Conservation (phyloP, 176 grass and related monocot species). For the Ampelocalamus luodianensis region DNA sequence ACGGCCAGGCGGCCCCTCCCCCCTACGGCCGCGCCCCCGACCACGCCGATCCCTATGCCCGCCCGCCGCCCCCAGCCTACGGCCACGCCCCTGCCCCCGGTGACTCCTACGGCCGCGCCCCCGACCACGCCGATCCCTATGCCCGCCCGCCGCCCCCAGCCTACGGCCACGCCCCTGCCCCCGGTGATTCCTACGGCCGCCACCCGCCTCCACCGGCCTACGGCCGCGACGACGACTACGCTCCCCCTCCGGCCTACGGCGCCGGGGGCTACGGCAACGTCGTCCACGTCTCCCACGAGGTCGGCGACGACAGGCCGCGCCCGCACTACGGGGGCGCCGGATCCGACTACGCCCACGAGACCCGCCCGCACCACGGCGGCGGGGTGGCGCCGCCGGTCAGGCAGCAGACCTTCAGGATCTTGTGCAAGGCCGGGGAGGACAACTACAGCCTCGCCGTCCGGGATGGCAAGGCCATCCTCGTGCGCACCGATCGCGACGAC, state of each 20-base stretch:
- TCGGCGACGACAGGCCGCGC: slow-evolving; percentile 14
- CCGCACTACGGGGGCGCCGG: slow-evolving; percentile 38
- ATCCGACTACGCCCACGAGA: slow-evolving; percentile 37
- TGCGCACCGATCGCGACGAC: slow-evolving; percentile 51
- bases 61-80: background rate
- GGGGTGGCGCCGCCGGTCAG: slow-evolving; percentile 30
- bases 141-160: background rate
- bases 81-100: background rate
- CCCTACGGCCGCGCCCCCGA: slow-evolving; percentile 7
- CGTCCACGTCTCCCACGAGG: slow-evolving; percentile 41
- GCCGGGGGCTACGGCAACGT: slow-evolving; percentile 41
- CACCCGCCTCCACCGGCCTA: slow-evolving; percentile 27
- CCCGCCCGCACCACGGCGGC: slow-evolving; percentile 39
- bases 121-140: background rate
- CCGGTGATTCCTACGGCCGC: background rate
- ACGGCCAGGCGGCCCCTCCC: background rate
- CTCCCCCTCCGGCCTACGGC: slow-evolving; percentile 1
- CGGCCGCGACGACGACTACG: slow-evolving; percentile 16
- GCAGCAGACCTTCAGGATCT: slow-evolving; percentile 55
- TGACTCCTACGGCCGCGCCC: background rate
- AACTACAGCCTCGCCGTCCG: slow-evolving; percentile 61
- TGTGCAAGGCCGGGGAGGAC: slow-evolving; percentile 63
- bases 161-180: background rate
- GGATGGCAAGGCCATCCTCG: slow-evolving; percentile 59
- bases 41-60: background rate